Base-by-base conservation (phyloP, 805 yeast genomes). In the Ogataea methylovora region DNA sequence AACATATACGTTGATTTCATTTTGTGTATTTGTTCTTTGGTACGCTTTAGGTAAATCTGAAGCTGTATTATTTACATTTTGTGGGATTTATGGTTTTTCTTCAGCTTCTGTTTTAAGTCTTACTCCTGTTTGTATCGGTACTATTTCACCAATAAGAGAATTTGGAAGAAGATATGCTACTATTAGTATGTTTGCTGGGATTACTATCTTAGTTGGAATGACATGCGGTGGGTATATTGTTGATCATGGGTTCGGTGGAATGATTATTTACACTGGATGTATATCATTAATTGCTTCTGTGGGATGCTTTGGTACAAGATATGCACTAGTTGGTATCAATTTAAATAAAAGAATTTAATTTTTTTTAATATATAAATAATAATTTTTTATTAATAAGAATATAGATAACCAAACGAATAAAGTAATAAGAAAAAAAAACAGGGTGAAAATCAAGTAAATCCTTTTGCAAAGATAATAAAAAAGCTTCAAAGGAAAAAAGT, bases 111-210 rank as follows among this genome's bases (percentile, higher is more conserved):
- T 73, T 8, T 59, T 79, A 21, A 67, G 81, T 4, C 51, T 79
- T 33, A 64, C 76, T 0, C 84, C 87, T 0, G 76, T 73, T 8
- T 76, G 84, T 37, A 61, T 75, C 23, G 69, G 78, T 0, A 66
- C 69, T 28, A 69, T 79, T 14, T 69, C 79, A 14, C 70, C 69
- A 6, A 74, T 76, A 0, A 61, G 65, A 37, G 73, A 76, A 34
- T 80, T 79, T 49, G 87, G 86, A 9, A 73, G 71, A 41, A 57
- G 79, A 16, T 81, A 74, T 43, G 85, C 85, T 0, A 67, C 84
- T n/a, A n/a, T 27, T 11, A 14, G 27, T 13, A 20, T 32, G 10
- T 45, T 71, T 17, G 50, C 59, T 10, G 56, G 63, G 14, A 5
- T 43, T 15, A 14, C 36, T 27, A 27, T 43, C 4, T 46, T 71